Evolutionary conservation across 2,329 filamentous ascomycete species (phyloP), one percentile per base, ranked within the genome.

Genomic region (Scopulariopsis brevicaulis): DNA sequence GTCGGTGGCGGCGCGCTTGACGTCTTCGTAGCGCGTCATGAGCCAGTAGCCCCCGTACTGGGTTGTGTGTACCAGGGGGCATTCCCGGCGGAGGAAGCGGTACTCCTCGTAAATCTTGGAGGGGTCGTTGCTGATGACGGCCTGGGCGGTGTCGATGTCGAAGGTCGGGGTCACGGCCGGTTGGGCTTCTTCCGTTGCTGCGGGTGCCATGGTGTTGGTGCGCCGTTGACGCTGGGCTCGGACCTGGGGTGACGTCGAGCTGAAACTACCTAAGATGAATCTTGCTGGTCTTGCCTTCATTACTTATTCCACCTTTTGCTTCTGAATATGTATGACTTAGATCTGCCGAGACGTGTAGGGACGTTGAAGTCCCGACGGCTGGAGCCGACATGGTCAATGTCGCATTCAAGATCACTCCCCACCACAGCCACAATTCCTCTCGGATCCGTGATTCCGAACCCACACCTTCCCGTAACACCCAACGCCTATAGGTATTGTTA

Each of bases 31-130:
- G 11, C 63, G 62, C 18, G 63, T 64, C 48, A 64, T 58, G 24
- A 63, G 61, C 60, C 61, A 63, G 46, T 64, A 64, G 20, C 63
- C 63, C 4, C 60, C 60, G 54, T 63, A 64, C 37, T 62, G 60
- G 2, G 7, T 62, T 15, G 63, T 64, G 50, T 63, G 58, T 18
- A 60, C 56, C 1, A 64, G 24, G 1, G 63, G 63, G 37, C 63
- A 64, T 25, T 60, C 43, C 11, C 58, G 48, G 12, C 61, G 62
- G 25, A 64, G 59, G 25, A 60, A 52, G 40, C 58, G 58, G 54
- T 64, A 64, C 25, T 64, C 62, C 20, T 54, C 53, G 50, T 63
- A 60, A 11, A 64, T 63, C 50, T 59, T 53, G 12, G 53, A 40
- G 3, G 60, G 59, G 40, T 64, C 59, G 53, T 63, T 57, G 58